Evolutionary conservation across 441 rosid species (phyloP).

Genomic region (Adansonia grandidieri): DNA sequence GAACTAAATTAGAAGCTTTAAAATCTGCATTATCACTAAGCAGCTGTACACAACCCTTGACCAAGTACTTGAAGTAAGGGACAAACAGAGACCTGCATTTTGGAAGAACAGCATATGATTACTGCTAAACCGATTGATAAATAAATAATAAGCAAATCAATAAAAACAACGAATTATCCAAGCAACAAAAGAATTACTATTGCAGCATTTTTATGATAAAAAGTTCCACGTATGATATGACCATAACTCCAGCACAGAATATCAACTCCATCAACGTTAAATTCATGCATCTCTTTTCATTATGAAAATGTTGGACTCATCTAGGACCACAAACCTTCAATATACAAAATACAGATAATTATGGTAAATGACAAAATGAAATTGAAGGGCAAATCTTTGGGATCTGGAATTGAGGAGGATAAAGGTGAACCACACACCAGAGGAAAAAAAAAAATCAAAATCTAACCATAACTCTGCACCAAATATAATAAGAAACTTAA

Average conservation of each 20-base stretch:
- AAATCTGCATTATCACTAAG: slow-evolving; percentile 56
- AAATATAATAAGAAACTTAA: slow-evolving; percentile 6
- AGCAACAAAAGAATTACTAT: slow-evolving; percentile 17
- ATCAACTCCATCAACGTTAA: not conserved
- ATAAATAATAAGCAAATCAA: not conserved
- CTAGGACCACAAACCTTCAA: slow-evolving; percentile 17
- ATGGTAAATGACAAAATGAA: not conserved
- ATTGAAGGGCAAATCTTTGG: not conserved
- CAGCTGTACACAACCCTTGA: slow-evolving; percentile 64
- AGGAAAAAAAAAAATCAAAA: not conserved
- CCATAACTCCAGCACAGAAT: not conserved
- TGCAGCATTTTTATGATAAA: slow-evolving; percentile 10
- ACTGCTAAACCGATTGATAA: not conserved
- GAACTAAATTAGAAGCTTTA: slow-evolving; percentile 41
- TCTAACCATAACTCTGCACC: not conserved
- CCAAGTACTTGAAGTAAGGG: slow-evolving; percentile 84
- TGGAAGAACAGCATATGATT: slow-evolving; percentile 30
- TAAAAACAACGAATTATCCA: not conserved
- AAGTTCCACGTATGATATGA: not conserved
- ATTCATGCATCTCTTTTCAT: not conserved
- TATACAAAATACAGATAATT: not conserved
- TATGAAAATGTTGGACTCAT: slow-evolving; percentile 10
- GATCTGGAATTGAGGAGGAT: not conserved
- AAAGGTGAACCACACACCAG: not conserved
- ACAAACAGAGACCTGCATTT: slow-evolving; percentile 86